Evolutionary conservation across 2,329 filamentous ascomycete species (phyloP).

Genomic region (Colletotrichum sublineola): DNA sequence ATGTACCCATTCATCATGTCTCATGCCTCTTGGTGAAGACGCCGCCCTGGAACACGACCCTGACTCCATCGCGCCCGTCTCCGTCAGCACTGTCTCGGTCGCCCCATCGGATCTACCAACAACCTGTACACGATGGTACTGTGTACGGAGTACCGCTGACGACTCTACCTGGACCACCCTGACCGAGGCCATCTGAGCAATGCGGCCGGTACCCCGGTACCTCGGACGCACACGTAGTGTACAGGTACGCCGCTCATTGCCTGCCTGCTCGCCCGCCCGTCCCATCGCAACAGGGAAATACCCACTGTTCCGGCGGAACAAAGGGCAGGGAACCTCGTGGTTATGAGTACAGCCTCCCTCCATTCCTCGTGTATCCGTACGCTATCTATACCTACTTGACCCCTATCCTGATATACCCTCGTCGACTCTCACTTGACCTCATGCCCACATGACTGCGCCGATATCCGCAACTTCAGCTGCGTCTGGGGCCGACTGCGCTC

Average conservation of each 20-base stretch:
- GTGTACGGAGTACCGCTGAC: background rate
- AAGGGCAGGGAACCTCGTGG: constrained; percentile 29
- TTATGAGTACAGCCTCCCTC: constrained; percentile 12
- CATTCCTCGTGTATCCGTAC: constrained; percentile 11
- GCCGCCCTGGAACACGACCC: constrained; percentile 30
- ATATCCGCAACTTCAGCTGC: constrained; percentile 11
- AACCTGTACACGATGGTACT: background rate
- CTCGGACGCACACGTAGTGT: constrained; percentile 32
- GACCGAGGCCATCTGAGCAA: background rate
- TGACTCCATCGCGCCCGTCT: constrained; percentile 23
- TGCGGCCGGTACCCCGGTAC: constrained; percentile 13
- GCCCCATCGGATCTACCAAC: constrained; percentile 35
- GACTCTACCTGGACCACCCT: background rate
- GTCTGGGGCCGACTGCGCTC: background rate
- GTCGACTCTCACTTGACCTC: constrained; percentile 17
- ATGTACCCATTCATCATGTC: background rate
- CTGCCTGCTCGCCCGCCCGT: constrained; percentile 11
- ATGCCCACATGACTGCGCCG: constrained; percentile 22
- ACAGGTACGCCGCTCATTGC: constrained; percentile 34
- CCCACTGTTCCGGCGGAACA: constrained; percentile 39
- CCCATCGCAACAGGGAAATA: constrained; percentile 34
- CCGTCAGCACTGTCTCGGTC: constrained; percentile 33
- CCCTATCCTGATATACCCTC: constrained; percentile 21
- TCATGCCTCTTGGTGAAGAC: background rate
- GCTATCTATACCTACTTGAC: background rate